A percentile compares a stretch with the other conserved stretches of the same genome.
Evolutionary conservation across 2,329 filamentous ascomycete species (phyloP).

Genomic region (Aschersonia sp.): DNA sequence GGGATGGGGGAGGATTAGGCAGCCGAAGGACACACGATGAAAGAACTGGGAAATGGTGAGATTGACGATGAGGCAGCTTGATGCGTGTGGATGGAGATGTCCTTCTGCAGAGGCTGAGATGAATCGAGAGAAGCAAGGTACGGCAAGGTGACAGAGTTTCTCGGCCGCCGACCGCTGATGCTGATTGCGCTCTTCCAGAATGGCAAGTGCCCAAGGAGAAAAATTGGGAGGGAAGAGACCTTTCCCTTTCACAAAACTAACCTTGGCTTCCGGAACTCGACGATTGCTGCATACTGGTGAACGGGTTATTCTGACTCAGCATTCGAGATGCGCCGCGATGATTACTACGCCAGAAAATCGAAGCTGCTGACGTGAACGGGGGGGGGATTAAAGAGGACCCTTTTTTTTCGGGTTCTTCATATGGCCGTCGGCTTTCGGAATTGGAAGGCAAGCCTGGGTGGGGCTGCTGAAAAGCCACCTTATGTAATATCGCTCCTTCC

Average conservation of each 20-base stretch:
- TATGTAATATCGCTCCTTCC: neutral
- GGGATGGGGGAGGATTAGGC: too few relatives aligned
- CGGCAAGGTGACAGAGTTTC: neutral
- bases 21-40: too few relatives aligned
- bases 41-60: too few relatives aligned
- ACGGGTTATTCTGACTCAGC: conserved; percentile 9
- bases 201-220: neutral
- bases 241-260: conserved; percentile 2
- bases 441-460: neutral
- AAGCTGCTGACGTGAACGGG: conserved; percentile 9
- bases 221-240: neutral
- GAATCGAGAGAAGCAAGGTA: too few relatives aligned
- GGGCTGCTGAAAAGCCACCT: neutral
- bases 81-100: too few relatives aligned
- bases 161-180: neutral
- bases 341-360: conserved; percentile 9
- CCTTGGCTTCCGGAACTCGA: conserved; percentile 9
- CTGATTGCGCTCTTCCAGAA: neutral
- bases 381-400: conserved; percentile 7
- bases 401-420: neutral
- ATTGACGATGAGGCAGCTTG: too few relatives aligned
- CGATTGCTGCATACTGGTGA: conserved; percentile 8
- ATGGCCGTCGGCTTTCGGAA: neutral
- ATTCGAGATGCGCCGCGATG: conserved; percentile 8
- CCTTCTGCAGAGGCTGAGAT: too few relatives aligned